Conservation (phyloP, 805 yeast species). For the Ogataea degrootiae region DNA sequence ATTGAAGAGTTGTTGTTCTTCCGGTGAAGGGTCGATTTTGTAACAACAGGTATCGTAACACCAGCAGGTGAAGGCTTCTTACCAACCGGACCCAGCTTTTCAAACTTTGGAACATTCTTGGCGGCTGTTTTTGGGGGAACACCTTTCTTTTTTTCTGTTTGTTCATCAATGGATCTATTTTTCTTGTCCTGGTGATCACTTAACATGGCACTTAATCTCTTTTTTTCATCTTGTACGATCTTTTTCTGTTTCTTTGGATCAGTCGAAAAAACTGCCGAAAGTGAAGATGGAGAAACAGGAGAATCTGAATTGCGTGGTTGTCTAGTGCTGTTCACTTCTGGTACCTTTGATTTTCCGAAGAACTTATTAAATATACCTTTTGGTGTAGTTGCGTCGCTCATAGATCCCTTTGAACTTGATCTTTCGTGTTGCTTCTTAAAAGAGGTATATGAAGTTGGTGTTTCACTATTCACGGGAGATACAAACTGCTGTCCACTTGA, state of each 20-base stretch:
- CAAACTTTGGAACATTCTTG: constrained; percentile 21
- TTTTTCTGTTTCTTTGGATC: constrained; percentile 10
- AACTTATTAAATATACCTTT: constrained; percentile 28
- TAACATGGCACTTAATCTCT: constrained; percentile 12
- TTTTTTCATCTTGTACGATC: constrained; percentile 14
- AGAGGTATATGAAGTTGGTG: constrained; percentile 5
- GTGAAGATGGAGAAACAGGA: constrained; percentile 25
- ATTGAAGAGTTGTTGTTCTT: constrained; percentile 3
- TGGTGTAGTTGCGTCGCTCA: constrained; percentile 24
- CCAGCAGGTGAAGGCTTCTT: constrained; percentile 31
- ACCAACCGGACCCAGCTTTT: constrained; percentile 32
- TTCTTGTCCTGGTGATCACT: constrained; percentile 13
- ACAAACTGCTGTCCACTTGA: neutral
- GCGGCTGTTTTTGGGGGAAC: constrained; percentile 4
- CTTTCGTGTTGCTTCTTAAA: constrained; percentile 19
- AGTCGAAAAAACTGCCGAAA: constrained; percentile 7
- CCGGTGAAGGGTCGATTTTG: constrained; percentile 24
- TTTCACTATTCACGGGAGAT: constrained; percentile 15
- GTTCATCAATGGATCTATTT: constrained; percentile 7
- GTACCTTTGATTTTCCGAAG: constrained; percentile 21
- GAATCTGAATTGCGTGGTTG: constrained; percentile 15
- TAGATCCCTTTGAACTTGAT: constrained; percentile 25
- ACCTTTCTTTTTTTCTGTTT: constrained; percentile 3
- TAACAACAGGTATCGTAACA: constrained; percentile 29
- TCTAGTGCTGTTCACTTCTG: constrained; percentile 9